Evolutionary conservation across 345 rosid genomes (phyloP).

Genomic region (Viola odorata): DNA sequence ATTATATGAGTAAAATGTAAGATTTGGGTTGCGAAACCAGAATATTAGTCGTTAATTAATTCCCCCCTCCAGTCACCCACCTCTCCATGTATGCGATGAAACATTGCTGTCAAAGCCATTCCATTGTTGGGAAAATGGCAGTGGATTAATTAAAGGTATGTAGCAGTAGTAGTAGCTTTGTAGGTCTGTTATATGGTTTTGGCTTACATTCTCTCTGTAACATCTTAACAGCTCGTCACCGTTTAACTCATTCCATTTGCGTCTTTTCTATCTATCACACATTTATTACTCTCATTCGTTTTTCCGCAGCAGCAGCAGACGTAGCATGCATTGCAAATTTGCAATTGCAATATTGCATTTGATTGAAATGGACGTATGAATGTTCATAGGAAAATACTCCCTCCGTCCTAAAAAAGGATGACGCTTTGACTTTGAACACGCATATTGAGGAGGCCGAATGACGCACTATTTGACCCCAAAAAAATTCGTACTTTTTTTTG

Average conservation of each 20-base stretch:
- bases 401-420: conserved; percentile 4
- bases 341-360: background rate
- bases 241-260: conserved; percentile 24
- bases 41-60: no score
- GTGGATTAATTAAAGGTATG: background rate
- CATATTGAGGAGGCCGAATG: no score
- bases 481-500: conserved; percentile 4
- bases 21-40: background rate
- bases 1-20: background rate
- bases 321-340: background rate
- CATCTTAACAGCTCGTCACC: background rate
- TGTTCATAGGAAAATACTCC: background rate
- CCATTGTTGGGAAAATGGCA: background rate
- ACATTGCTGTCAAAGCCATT: conserved; percentile 21
- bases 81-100: background rate
- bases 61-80: background rate
- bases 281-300: background rate
- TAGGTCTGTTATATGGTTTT: conserved; percentile 3
- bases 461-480: no score
- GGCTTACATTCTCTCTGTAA: conserved; percentile 21
- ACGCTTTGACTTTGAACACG: no score
- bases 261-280: conserved; percentile 3
- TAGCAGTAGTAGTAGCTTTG: conserved; percentile 4
- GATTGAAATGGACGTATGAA: conserved; percentile 26
- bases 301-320: no score